Evolutionary conservation across 177 flowering plant species (phyloP), one percentile per base, ranked within the genome.

Genomic region (Vitis hybrid): DNA sequence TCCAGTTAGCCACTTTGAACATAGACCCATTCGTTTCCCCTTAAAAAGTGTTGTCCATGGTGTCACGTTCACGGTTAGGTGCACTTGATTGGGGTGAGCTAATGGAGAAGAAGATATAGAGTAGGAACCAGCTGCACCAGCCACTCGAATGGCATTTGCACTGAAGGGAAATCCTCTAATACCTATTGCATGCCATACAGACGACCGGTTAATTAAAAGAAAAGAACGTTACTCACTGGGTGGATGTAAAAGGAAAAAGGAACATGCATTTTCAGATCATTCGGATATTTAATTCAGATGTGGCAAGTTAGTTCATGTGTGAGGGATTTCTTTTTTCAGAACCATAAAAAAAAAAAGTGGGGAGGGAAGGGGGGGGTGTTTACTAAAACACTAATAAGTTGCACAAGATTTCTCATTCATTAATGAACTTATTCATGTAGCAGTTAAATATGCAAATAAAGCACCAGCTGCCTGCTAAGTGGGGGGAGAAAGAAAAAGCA

Each of bases 71-170:
- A 92, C 91, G 13, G 98, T 93, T 70, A 96, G 76, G 76, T 96
- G 98, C 24, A 96, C 92, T 80, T 92, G 87, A 69, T 85, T 84
- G 1, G 91, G 97, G 71, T 96, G 98, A 70, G 88, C 93, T 20
- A 73, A 79, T 77, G 61, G 87, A 24, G 99, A 93, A 63, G 99
- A 96, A 64, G 97, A 87, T 61, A 96, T 93, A 62, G 97, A 96
- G 75, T 90, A 96, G 99, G 99, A 75, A 93, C 94, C 64, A 93
- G 78, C 79, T 95, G 95, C 55, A 93, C 91, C 71, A 96, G 80
- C 99, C 98, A 92, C 76, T 93, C 95, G 72, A 96, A 88, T 74
- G 98, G 99, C 87, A 93, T 83, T 77, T 93, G 89, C 64, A 90
- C 98, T 48, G 98, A 95, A 1, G 97, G 99, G 67, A 93, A 93